Conservation (phyloP, 345 rosid genomes). For the Salix koriyanagi region DNA sequence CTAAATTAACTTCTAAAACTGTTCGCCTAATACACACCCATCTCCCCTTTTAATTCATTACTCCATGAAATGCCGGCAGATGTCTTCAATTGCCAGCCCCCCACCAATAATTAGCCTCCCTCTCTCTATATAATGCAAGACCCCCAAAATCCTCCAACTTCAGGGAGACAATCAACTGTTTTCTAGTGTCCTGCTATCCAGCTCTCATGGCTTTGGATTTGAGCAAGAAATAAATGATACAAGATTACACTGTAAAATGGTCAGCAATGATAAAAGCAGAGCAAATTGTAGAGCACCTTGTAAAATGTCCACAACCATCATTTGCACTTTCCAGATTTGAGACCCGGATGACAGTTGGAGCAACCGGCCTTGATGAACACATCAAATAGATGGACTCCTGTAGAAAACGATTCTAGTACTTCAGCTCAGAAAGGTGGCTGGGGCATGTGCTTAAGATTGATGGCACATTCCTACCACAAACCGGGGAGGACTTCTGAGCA, state of each 20-base stretch:
- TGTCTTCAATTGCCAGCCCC: not conserved
- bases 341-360: not conserved
- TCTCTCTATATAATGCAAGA: not conserved
- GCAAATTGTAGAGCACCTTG: not conserved
- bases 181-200: not conserved
- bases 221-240: not conserved
- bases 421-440: constrained; percentile 48
- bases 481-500: constrained; percentile 45
- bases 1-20: not conserved
- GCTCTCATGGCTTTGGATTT: not conserved
- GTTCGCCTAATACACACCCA: not conserved
- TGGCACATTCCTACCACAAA: constrained; percentile 59
- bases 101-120: not conserved
- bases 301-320: not conserved
- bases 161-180: not conserved
- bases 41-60: not conserved
- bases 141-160: not conserved
- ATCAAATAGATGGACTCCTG: not conserved
- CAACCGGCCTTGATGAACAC: not conserved
- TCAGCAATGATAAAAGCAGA: not conserved
- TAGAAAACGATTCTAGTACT: constrained; percentile 26
- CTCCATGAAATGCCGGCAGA: not conserved
- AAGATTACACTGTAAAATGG: not conserved
- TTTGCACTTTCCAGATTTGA: not conserved
- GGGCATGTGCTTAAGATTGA: constrained; percentile 42